A percentile compares a stretch with the other conserved stretches of the same genome.
Evolutionary conservation across 352 stramenopile species (phyloP).

Genomic region (Phytopythium boreale): DNA sequence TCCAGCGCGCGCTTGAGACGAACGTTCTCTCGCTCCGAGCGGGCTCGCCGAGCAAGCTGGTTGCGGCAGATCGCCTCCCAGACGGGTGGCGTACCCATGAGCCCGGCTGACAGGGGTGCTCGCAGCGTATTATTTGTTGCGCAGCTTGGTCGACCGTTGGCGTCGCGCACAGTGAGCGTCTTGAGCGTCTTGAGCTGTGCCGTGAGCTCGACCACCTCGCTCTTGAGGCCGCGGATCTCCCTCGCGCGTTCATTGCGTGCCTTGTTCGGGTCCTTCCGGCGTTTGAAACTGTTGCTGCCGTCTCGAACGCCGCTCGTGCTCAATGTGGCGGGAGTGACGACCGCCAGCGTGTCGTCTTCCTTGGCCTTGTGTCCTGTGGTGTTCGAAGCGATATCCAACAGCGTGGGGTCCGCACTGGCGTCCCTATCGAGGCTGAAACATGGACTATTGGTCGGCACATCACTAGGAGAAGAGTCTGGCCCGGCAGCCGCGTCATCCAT

Average conservation of each 20-base stretch:
- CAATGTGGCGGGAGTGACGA: too few relatives aligned
- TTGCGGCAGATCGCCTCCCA: constrained; percentile 24
- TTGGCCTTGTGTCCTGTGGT: too few relatives aligned
- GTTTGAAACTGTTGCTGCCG: background rate
- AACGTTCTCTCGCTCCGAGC: constrained; percentile 17
- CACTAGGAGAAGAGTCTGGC: background rate
- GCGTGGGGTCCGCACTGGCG: background rate
- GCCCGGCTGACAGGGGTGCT: background rate
- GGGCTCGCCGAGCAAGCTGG: constrained; percentile 11
- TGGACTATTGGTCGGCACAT: background rate
- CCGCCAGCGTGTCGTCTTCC: too few relatives aligned
- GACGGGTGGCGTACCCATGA: constrained; percentile 8
- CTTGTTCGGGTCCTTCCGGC: constrained; percentile 22
- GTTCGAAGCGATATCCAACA: too few relatives aligned
- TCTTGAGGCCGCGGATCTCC: constrained; percentile 31
- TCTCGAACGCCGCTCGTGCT: background rate
- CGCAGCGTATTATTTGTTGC: background rate
- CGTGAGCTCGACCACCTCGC: constrained; percentile 28
- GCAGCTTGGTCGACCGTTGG: background rate
- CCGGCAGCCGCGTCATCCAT: too few relatives aligned
- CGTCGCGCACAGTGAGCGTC: background rate
- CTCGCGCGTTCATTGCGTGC: constrained; percentile 23
- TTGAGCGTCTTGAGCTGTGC: constrained; percentile 16
- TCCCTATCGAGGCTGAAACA: background rate
- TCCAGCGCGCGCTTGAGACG: constrained; percentile 29